A percentile compares a stretch with the other conserved stretches of the same genome.
These are phyloP conservation scores for Plasmodium inui DNA, from an alignment of 169 alveolate genomes.

Conservation along the genomic window DNA sequence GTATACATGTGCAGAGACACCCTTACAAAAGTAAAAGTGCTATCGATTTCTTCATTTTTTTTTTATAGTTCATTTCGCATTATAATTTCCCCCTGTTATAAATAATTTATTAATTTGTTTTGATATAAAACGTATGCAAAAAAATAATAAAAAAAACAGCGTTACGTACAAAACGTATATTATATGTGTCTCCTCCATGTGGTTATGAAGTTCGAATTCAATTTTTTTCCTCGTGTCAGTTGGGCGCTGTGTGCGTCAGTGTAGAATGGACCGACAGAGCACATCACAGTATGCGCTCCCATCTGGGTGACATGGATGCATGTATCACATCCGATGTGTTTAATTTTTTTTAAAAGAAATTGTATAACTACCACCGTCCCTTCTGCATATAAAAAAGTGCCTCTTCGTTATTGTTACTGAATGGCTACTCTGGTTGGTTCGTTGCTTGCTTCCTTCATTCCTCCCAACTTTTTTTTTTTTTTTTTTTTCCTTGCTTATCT, in stretches of 20 bases:
- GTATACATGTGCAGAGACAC: background rate
- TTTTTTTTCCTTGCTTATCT: background rate
- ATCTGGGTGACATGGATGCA: background rate
- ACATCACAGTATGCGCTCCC: background rate
- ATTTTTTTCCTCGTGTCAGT: background rate
- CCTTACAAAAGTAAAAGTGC: background rate
- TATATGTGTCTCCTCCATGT: background rate
- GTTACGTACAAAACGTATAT: background rate
- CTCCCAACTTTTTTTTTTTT: no score
- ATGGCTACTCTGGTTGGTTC: no score
- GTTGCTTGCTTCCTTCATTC: no score
- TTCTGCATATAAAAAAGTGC: background rate
- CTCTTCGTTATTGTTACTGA: background rate
- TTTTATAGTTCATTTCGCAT: background rate
- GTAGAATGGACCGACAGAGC: background rate
- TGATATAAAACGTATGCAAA: background rate
- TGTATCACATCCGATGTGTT: background rate
- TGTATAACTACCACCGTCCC: background rate
- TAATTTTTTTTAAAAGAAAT: background rate
- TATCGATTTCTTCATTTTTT: background rate
- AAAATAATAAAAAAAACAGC: background rate
- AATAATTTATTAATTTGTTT: conserved; percentile 31
- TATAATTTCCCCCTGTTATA: background rate
- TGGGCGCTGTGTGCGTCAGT: background rate
- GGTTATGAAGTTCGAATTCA: background rate